A percentile compares a stretch with the other conserved stretches of the same genome.
These are phyloP conservation scores for Cucumis cinereus DNA, from an alignment of 306 rosid genomes.

Conservation along the genomic window DNA sequence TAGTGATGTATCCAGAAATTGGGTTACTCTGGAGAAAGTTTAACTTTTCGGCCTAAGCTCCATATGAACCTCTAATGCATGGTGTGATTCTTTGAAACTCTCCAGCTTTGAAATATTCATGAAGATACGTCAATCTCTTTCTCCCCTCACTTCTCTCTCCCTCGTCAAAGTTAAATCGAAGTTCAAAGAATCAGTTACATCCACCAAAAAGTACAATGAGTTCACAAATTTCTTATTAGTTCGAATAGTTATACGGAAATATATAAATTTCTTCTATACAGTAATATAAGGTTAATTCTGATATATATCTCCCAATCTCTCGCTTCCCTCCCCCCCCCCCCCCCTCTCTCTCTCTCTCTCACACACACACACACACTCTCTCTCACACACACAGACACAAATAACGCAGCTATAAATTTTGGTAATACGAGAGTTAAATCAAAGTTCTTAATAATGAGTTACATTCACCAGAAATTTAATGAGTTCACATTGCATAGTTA, in stretches of 20 bases:
- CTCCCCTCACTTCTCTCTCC: neutral
- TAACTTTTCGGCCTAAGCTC: neutral
- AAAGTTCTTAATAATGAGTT: neutral
- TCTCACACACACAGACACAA: neutral
- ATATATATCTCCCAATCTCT: too few species aligned
- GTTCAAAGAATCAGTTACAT: neutral
- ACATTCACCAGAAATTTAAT: neutral
- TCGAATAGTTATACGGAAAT: neutral
- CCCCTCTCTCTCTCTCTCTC: too few species aligned
- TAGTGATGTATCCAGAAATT: neutral
- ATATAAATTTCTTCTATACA: neutral
- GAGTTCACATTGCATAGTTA: neutral
- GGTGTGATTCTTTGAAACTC: neutral
- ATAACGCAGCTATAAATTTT: neutral
- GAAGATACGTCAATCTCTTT: neutral
- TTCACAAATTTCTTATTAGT: neutral
- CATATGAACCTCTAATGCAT: neutral
- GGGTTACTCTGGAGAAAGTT: neutral
- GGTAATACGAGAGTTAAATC: neutral
- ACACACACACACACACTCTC: too few species aligned
- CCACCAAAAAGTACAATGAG: neutral
- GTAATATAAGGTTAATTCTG: neutral
- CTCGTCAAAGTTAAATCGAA: neutral
- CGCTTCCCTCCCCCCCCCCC: too few species aligned
- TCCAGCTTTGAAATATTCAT: neutral